These are phyloP conservation scores for Diplotaxis tenuifolia DNA, from an alignment of 345 rosid species.

Conservation along the genomic window DNA sequence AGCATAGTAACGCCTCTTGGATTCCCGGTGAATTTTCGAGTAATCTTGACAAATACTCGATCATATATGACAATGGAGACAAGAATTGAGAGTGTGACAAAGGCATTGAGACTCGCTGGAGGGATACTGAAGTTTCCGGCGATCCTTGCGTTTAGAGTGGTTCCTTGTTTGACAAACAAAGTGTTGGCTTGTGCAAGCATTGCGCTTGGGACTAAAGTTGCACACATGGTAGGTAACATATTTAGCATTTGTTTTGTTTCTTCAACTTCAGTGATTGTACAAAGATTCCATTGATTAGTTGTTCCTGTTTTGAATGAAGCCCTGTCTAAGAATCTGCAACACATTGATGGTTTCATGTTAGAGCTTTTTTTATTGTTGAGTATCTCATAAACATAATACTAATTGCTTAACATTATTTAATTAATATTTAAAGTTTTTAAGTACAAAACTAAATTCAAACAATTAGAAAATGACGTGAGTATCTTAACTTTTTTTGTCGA, in stretches of 20 bases:
- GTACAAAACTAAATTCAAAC: neutral
- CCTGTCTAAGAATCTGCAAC: conserved; percentile 49
- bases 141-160: conserved; percentile 59
- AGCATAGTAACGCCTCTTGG: conserved; percentile 77
- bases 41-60: conserved; percentile 44
- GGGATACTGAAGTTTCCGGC: conserved; percentile 58
- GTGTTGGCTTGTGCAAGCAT: conserved; percentile 75
- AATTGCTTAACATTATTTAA: neutral
- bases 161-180: conserved; percentile 88
- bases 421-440: too few relatives aligned
- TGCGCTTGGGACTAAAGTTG: conserved; percentile 77
- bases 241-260: conserved; percentile 93
- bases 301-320: conserved; percentile 64
- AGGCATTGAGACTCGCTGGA: conserved; percentile 59
- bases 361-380: neutral
- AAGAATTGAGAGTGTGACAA: conserved; percentile 68
- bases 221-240: conserved; percentile 68
- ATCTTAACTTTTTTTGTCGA: neutral
- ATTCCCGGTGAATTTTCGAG: conserved; percentile 50
- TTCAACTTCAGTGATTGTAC: conserved; percentile 88
- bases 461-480: neutral
- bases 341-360: too few relatives aligned
- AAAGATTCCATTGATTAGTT: conserved; percentile 53
- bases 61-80: conserved; percentile 54
- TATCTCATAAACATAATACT: neutral